These are phyloP conservation scores for Ajuga reptans DNA, from an alignment of 305 asterid species.

Conservation along the genomic window DNA sequence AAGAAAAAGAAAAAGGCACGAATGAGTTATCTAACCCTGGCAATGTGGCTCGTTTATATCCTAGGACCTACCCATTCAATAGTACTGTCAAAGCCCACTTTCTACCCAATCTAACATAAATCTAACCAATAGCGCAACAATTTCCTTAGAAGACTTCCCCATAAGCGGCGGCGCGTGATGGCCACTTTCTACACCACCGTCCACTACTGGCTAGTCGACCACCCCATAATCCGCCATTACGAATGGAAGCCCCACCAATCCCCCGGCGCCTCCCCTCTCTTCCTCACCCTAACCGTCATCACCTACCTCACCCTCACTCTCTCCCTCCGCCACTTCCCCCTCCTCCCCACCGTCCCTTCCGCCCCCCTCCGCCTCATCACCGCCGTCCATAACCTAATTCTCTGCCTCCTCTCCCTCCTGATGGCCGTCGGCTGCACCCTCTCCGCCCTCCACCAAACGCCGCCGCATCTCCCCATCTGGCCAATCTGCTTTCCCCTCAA, in stretches of 20 bases:
- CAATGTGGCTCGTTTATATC: background rate
- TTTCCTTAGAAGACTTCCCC: background rate
- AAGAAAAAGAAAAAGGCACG: no score
- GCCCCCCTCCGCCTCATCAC: constrained; percentile 59
- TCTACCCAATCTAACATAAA: background rate
- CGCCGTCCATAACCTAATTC: constrained; percentile 65
- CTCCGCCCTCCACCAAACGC: constrained; percentile 59
- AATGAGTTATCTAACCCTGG: background rate
- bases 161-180: constrained; percentile 34
- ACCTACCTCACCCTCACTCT: constrained; percentile 56
- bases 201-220: constrained; percentile 58
- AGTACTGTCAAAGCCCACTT: background rate
- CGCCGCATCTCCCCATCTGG: constrained; percentile 45
- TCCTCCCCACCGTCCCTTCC: constrained; percentile 32
- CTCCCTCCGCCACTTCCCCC: constrained; percentile 35
- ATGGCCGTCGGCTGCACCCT: constrained; percentile 74
- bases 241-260: constrained; percentile 53
- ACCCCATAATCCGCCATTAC: constrained; percentile 48
- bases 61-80: background rate
- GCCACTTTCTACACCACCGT: constrained; percentile 22
- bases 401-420: constrained; percentile 56
- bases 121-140: background rate
- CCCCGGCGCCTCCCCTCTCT: constrained; percentile 50
- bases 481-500: constrained; percentile 60
- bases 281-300: constrained; percentile 46